Evolutionary conservation across 2,329 filamentous ascomycete genomes (phyloP).

Genomic region (Pleoardoris graminearum): DNA sequence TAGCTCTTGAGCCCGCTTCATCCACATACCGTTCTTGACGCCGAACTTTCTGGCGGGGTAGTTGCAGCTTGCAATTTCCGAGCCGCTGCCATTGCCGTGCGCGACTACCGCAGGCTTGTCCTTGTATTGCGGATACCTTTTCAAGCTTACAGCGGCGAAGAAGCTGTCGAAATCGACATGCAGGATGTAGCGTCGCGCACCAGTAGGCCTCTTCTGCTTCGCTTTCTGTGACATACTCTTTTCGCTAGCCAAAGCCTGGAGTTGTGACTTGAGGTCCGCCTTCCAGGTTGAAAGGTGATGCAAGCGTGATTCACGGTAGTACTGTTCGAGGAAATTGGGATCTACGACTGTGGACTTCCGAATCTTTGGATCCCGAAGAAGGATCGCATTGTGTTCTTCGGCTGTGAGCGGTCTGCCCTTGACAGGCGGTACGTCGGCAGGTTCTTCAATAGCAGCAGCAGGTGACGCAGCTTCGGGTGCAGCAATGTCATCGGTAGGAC

Average conservation of each 20-base stretch:
- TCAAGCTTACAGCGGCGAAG: conserved; percentile 89
- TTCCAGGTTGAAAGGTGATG: conserved; percentile 98
- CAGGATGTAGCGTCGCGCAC: conserved; percentile 78
- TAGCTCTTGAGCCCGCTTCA: conserved; percentile 82
- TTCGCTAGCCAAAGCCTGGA: conserved; percentile 79
- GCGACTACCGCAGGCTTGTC: conserved; percentile 87
- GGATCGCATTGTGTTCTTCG: conserved; percentile 86
- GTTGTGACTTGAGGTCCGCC: conserved; percentile 83
- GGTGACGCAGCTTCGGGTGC: not conserved
- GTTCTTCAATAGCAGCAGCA: conserved; percentile 12
- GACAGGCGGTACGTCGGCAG: conserved; percentile 10
- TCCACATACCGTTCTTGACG: conserved; percentile 99
- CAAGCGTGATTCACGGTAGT: conserved; percentile 90
- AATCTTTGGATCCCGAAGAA: conserved; percentile 82
- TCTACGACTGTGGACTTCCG: conserved; percentile 90
- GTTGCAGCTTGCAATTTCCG: conserved; percentile 97
- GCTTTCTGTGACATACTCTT: conserved; percentile 58
- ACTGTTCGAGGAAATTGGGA: conserved; percentile 90
- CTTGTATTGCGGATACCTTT: conserved; percentile 72
- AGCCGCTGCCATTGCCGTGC: conserved; percentile 80
- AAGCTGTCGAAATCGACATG: conserved; percentile 99
- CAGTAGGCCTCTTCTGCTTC: conserved; percentile 60
- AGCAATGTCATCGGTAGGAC: conserved; percentile 13
- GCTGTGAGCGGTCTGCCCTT: conserved; percentile 64
- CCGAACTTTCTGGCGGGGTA: conserved; percentile 86